Conservation (phyloP, 2,329 filamentous ascomycete species). For the Paraphoma sp. region DNA sequence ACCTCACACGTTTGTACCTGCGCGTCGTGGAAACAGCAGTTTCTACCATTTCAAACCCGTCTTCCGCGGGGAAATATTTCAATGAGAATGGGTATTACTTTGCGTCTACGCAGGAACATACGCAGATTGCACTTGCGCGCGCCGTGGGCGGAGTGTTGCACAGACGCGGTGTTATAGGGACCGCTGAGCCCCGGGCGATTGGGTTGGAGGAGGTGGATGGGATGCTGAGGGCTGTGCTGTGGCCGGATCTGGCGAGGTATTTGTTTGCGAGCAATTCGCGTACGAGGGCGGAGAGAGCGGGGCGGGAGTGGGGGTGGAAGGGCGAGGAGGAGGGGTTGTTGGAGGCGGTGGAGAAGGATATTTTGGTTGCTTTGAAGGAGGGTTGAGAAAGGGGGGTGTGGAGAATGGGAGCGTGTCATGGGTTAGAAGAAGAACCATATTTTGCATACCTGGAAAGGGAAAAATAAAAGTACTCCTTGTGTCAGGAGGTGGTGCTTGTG, state of each 20-base stretch:
- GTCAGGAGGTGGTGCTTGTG: too few relatives aligned
- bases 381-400: not conserved
- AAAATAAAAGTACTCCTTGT: too few relatives aligned
- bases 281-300: slow-evolving; percentile 60
- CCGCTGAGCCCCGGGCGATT: slow-evolving; percentile 29
- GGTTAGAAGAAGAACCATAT: too few relatives aligned
- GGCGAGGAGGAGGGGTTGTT: slow-evolving; percentile 57
- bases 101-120: slow-evolving; percentile 46
- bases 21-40: slow-evolving; percentile 62
- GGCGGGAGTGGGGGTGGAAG: slow-evolving; percentile 62
- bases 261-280: slow-evolving; percentile 61
- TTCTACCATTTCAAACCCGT: not conserved
- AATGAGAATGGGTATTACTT: slow-evolving; percentile 59
- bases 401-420: not conserved
- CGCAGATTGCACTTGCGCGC: slow-evolving; percentile 35
- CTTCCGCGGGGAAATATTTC: slow-evolving; percentile 57
- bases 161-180: slow-evolving; percentile 28
- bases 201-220: slow-evolving; percentile 32
- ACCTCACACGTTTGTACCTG: slow-evolving; percentile 62
- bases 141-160: slow-evolving; percentile 32
- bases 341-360: slow-evolving; percentile 46
- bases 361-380: slow-evolving; percentile 21
- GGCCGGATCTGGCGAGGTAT: slow-evolving; percentile 38
- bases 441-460: too few relatives aligned
- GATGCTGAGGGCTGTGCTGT: slow-evolving; percentile 23